A percentile compares a stretch with the other conserved stretches of the same genome.
Conservation (phyloP, 169 alveolate genomes). For the Plasmodium vivax region DNA sequence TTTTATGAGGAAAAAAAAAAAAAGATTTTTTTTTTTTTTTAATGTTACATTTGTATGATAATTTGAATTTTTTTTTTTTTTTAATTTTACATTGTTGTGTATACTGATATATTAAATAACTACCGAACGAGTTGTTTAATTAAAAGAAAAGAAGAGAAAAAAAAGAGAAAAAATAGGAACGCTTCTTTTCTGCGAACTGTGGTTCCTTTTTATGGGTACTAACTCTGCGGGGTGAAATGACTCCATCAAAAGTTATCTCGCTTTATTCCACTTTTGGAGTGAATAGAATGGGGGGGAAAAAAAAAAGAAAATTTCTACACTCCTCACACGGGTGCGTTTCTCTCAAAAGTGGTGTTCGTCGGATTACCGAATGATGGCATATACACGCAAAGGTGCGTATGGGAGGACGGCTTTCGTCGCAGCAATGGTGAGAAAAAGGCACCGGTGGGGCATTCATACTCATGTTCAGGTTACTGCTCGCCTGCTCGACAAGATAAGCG, state of each 20-base stretch:
- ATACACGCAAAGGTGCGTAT: not conserved
- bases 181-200: not conserved
- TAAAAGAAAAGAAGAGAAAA: not conserved
- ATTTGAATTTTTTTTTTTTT: conserved; percentile 20
- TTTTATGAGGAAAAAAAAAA: conserved; percentile 14
- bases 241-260: not conserved
- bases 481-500: not conserved
- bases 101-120: not conserved
- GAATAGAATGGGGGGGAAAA: not conserved
- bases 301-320: not conserved
- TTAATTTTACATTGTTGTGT: conserved; percentile 12
- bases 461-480: no score
- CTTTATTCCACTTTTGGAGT: not conserved
- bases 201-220: not conserved
- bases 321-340: not conserved
- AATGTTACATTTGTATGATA: conserved; percentile 27
- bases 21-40: not conserved
- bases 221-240: not conserved
- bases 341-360: not conserved
- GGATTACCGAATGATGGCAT: not conserved
- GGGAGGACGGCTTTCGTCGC: not conserved
- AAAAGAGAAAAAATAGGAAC: not conserved
- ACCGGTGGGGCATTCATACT: not conserved
- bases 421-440: not conserved
- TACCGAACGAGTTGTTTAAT: conserved; percentile 19